Evolutionary conservation across 83 land plant genomes (phyloP), one percentile per base, ranked within the genome.

Genomic region (Thuja plicata): DNA sequence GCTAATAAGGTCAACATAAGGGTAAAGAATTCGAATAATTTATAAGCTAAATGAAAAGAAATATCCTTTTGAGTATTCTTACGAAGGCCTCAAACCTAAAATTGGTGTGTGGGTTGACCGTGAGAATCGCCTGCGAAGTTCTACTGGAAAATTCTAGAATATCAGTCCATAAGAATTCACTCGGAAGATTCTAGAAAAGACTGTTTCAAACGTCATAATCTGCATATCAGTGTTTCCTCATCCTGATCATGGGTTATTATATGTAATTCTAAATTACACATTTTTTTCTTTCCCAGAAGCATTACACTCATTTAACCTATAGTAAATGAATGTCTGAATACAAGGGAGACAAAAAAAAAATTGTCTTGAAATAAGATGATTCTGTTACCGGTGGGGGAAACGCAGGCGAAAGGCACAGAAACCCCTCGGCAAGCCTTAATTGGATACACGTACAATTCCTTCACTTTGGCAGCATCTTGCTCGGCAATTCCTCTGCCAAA

Each of bases 391-490:
- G 98, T 97, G 87, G 95, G 40, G 81, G 91, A 85, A 83, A 97
- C 35, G 21, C 87, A 91, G 12, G 97, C 99, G 60, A 92, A 91
- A 87, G 94, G 80, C 73, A 97, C 92, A 32, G 95, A 91, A 85
- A 97, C 92, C 48, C 98, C 99, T 43, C 94, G 90, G 87, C 99
- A 97, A 38, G 96, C 92, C 91, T 97, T 97, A 90, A 97, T 92
- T 7, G 99, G 99, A 88, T 97, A 97, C 2, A 97, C 87, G 86
- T 87, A 94, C 46, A 97, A 89, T 35, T 92, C 88, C 35, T 89
- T 86, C 38, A 96, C 94, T 37, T 30, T 90, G 5, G 90, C 92
- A 16, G 78, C 78, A 9, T 90, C 78, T 32, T 87, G 55, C 84
- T 57, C 37, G 16, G 78, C 43, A 21, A 17, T 35, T 74, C 41